Percentiles rank a stretch among this genome's conserved stretches.
phyloP scores from a whole-genome alignment of 2,329 filamentous ascomycete species.

The Colletotrichum incanum region DNA sequence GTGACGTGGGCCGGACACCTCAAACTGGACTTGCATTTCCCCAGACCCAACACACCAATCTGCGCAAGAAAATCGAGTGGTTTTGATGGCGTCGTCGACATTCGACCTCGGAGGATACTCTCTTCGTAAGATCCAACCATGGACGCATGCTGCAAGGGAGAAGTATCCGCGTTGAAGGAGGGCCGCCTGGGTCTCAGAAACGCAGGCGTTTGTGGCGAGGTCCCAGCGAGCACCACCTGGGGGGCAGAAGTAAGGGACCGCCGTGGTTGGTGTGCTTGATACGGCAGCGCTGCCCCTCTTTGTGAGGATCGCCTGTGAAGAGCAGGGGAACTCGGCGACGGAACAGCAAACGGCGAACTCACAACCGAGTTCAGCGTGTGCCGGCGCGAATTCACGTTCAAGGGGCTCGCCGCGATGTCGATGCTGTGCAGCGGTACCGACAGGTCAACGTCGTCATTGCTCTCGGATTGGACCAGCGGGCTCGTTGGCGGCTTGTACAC shows the following conservation, averaged over 20 bases:
- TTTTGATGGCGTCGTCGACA: conserved; percentile 96
- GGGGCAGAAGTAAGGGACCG: conserved; percentile 79
- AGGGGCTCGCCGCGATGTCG: conserved; percentile 59
- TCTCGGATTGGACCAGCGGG: conserved; percentile 90
- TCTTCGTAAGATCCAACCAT: conserved; percentile 99
- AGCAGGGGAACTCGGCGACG: conserved; percentile 53
- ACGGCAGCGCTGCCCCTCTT: conserved; percentile 76
- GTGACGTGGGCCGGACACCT: conserved; percentile 92
- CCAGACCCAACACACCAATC: conserved; percentile 92
- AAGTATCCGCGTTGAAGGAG: conserved; percentile 81
- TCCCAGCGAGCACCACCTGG: conserved; percentile 57
- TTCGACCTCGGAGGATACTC: conserved; percentile 92
- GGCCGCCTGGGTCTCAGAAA: conserved; percentile 73
- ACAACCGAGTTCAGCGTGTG: conserved; percentile 81
- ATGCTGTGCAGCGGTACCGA: conserved; percentile 68
- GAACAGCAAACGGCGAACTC: conserved; percentile 59
- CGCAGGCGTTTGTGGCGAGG: conserved; percentile 66
- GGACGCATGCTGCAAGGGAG: conserved; percentile 88
- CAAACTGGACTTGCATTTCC: conserved; percentile 88
- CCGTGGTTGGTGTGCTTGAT: conserved; percentile 84
- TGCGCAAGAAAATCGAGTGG: conserved; percentile 94
- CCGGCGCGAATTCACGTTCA: conserved; percentile 65
- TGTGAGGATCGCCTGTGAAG: conserved; percentile 51
- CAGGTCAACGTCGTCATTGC: conserved; percentile 83
- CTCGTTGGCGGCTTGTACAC: conserved; percentile 91